These are phyloP conservation scores for Fraxinus ornus DNA, from an alignment of 305 asterid species.

Conservation along the genomic window DNA sequence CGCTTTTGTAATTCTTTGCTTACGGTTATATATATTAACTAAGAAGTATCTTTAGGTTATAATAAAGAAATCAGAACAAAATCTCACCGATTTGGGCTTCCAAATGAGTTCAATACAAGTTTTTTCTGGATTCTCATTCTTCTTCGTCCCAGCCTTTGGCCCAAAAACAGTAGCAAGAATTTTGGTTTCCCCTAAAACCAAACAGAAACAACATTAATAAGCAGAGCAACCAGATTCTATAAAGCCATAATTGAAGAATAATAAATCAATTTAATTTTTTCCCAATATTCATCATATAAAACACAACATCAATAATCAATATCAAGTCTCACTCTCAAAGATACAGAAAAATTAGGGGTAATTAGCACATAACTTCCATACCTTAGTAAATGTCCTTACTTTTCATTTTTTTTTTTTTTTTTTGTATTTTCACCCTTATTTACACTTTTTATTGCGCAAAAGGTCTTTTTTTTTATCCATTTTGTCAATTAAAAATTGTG, in stretches of 20 bases:
- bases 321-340: slow-evolving; percentile 1
- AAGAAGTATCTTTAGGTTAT: neutral
- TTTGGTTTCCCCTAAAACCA: slow-evolving; percentile 69
- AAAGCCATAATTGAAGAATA: neutral
- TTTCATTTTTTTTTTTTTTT: too few species aligned
- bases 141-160: slow-evolving; percentile 88
- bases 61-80: neutral
- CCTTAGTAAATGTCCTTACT: too few species aligned
- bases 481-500: too few species aligned
- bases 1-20: neutral
- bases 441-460: too few species aligned
- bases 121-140: slow-evolving; percentile 89
- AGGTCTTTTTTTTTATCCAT: too few species aligned
- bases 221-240: neutral
- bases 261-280: neutral
- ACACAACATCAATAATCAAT: neutral
- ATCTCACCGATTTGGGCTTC: slow-evolving; percentile 83
- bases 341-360: neutral
- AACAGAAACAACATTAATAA: neutral
- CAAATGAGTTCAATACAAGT: slow-evolving; percentile 82
- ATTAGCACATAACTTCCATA: too few species aligned
- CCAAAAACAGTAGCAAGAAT: slow-evolving; percentile 94
- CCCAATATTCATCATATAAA: neutral
- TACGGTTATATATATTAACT: neutral
- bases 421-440: too few species aligned